Conservation (phyloP, 1,139 yeast genomes). For the Sugiyamaella pinicola region DNA sequence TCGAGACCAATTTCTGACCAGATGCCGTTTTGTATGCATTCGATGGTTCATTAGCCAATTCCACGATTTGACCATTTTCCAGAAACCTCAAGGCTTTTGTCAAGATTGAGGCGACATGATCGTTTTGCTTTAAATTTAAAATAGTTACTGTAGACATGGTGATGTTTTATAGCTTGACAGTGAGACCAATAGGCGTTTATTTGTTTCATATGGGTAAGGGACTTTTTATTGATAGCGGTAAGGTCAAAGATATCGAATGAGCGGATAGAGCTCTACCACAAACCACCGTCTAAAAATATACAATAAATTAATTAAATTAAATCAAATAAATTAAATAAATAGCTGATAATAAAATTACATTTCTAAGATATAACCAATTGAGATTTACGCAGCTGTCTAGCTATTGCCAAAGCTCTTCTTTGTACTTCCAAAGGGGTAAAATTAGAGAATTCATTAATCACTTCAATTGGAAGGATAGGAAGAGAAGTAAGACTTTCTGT, state of each 20-base stretch:
- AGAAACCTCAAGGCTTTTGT: not conserved
- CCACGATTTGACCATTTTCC: not conserved
- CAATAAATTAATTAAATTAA: conserved; percentile 6
- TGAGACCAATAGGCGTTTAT: no score
- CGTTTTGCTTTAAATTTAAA: conserved; percentile 6
- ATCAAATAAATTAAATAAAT: conserved; percentile 14
- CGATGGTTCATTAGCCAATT: conserved; percentile 1
- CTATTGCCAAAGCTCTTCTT: conserved; percentile 27
- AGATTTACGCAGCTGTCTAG: conserved; percentile 20
- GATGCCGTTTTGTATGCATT: conserved; percentile 16
- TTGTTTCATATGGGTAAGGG: conserved; percentile 13
- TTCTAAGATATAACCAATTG: not conserved
- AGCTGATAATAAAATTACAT: not conserved
- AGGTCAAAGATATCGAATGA: no score
- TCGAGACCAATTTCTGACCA: conserved; percentile 35
- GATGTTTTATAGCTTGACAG: no score
- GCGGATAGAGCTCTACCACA: no score
- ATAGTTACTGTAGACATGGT: not conserved
- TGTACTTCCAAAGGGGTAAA: conserved; percentile 23
- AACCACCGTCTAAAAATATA: not conserved
- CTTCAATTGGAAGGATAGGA: conserved; percentile 23
- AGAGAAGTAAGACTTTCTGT: conserved; percentile 17
- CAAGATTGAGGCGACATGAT: not conserved
- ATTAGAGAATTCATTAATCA: conserved; percentile 22
- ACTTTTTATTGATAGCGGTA: conserved; percentile 4